Evolutionary conservation across 2,329 filamentous ascomycete species (phyloP).

Genomic region (Hypoxylon sp.): DNA sequence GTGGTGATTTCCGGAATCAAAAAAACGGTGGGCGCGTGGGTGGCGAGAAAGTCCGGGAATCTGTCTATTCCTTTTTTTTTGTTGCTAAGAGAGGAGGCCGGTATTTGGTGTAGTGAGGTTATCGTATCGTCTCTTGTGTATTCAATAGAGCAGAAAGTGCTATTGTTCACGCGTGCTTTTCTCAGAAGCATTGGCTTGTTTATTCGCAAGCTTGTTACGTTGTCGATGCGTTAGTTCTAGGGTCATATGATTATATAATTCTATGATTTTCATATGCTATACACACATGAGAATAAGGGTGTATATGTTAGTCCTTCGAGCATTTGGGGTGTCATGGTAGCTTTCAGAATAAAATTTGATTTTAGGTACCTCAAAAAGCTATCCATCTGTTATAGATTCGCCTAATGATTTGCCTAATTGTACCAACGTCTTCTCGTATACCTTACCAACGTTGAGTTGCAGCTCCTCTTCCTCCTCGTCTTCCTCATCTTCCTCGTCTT

Average conservation of each 20-base stretch:
- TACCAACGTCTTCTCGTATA: slow-evolving; percentile 86
- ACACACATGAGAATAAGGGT: no score
- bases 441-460: slow-evolving; percentile 79
- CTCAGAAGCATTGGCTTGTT: slow-evolving; percentile 27
- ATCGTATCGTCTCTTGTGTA: slow-evolving; percentile 40
- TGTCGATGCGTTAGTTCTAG: slow-evolving; percentile 1
- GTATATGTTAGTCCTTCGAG: not conserved
- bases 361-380: not conserved
- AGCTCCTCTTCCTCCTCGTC: slow-evolving; percentile 62
- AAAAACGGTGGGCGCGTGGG: slow-evolving; percentile 26
- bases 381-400: slow-evolving; percentile 33
- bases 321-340: not conserved
- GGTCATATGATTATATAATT: slow-evolving; percentile 3
- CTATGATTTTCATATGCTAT: slow-evolving; percentile 6
- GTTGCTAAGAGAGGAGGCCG: not conserved
- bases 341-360: not conserved
- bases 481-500: slow-evolving; percentile 59
- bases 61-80: slow-evolving; percentile 18
- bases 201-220: slow-evolving; percentile 12
- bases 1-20: slow-evolving; percentile 22
- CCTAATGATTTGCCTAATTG: slow-evolving; percentile 79
- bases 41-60: slow-evolving; percentile 32
- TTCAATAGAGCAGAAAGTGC: slow-evolving; percentile 42
- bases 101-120: slow-evolving; percentile 32
- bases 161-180: slow-evolving; percentile 30